phyloP scores from a whole-genome alignment of 306 rosid genomes.

The Dalbergia cochinchinensis region DNA sequence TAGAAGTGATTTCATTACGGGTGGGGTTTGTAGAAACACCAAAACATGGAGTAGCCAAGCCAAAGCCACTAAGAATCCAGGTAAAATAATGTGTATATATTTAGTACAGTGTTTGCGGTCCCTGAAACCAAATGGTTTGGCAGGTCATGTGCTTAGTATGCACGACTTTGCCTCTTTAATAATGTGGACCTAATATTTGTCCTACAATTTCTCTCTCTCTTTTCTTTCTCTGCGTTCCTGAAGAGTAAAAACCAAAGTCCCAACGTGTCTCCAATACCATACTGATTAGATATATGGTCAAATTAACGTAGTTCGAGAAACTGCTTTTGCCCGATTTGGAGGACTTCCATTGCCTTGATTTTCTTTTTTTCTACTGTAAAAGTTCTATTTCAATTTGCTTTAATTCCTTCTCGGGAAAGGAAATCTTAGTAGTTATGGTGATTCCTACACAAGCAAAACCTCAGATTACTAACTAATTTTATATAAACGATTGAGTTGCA shows the following conservation, averaged over 20 bases:
- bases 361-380: neutral
- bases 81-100: neutral
- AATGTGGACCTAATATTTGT: slow-evolving; percentile 33
- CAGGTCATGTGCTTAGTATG: slow-evolving; percentile 38
- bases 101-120: slow-evolving; percentile 15
- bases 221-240: neutral
- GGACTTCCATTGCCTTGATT: neutral
- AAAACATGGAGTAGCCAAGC: neutral
- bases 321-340: neutral
- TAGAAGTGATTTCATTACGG: slow-evolving; percentile 15
- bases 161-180: slow-evolving; percentile 33
- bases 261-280: no score
- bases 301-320: neutral
- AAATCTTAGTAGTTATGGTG: no score
- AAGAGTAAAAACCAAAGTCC: neutral
- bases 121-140: slow-evolving; percentile 31
- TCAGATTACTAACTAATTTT: no score
- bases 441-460: no score
- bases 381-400: neutral
- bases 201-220: neutral
- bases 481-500: no score
- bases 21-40: slow-evolving; percentile 9
- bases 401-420: no score
- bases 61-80: slow-evolving; percentile 6
- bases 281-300: neutral